Percentiles rank a stretch among this genome's conserved stretches.
Evolutionary conservation across 306 rosid species (phyloP).

Genomic region (Chamaecrista fasciculata): DNA sequence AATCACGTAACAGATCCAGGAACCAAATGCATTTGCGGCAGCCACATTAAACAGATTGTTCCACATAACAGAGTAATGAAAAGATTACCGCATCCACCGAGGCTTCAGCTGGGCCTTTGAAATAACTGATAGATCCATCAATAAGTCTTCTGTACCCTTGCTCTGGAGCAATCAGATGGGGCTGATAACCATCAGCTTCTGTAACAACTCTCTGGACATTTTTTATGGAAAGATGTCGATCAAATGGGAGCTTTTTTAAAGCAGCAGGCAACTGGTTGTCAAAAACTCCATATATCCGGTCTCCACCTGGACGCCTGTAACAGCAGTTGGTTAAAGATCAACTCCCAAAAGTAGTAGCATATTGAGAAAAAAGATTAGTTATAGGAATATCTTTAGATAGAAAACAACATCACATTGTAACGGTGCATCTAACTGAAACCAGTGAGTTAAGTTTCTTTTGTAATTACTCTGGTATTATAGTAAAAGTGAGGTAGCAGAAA

Average conservation of each 20-base stretch:
- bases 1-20: conserved; percentile 3
- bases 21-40: conserved; percentile 16
- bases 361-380: not conserved
- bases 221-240: conserved; percentile 87
- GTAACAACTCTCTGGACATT: conserved; percentile 93
- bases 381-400: conserved; percentile 1
- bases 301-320: conserved; percentile 97
- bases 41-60: conserved; percentile 5
- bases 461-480: no score
- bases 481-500: no score
- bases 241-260: conserved; percentile 88
- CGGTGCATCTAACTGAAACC: no score
- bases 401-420: conserved; percentile 5
- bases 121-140: conserved; percentile 87
- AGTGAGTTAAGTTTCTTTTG: not conserved
- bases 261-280: conserved; percentile 98
- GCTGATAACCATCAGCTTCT: conserved; percentile 99
- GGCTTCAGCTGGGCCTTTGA: conserved; percentile 99
- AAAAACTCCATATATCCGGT: conserved; percentile 93
- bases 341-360: not conserved
- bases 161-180: conserved; percentile 98
- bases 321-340: conserved; percentile 20
- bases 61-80: conserved; percentile 18
- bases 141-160: conserved; percentile 98
- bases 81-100: conserved; percentile 94